Evolutionary conservation across 1,284 basidiomycete species (phyloP).

Genomic region (Waitea zeae): DNA sequence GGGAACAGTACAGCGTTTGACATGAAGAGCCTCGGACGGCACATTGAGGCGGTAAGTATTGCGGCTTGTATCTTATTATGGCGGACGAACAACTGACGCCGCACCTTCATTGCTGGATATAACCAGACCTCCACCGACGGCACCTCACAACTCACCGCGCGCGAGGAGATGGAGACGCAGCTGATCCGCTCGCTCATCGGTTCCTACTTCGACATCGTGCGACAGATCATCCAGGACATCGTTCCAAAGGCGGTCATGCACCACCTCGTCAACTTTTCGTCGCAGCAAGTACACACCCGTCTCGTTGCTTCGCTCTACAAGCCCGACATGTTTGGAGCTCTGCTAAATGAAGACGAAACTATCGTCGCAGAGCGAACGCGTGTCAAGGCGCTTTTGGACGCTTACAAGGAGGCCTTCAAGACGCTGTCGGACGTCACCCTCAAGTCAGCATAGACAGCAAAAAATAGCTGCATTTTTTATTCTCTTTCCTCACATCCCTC

Average conservation of each 20-base stretch:
- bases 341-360: conserved; percentile 93
- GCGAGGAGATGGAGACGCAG: conserved; percentile 93
- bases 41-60: conserved; percentile 75
- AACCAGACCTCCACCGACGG: conserved; percentile 43
- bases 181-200: conserved; percentile 90
- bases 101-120: background rate
- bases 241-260: conserved; percentile 97
- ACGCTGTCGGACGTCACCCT: conserved; percentile 64
- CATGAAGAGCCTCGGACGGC: conserved; percentile 97
- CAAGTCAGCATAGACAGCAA: conserved; percentile 47
- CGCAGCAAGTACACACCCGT: conserved; percentile 91
- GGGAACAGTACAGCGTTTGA: conserved; percentile 82
- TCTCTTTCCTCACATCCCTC: too few relatives aligned
- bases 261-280: conserved; percentile 90
- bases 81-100: background rate
- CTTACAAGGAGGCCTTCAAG: conserved; percentile 95
- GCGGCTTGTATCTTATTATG: conserved; percentile 2
- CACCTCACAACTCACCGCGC: conserved; percentile 38
- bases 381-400: conserved; percentile 89
- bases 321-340: conserved; percentile 78
- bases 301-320: conserved; percentile 89
- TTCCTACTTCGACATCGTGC: conserved; percentile 92
- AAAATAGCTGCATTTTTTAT: too few relatives aligned
- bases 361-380: conserved; percentile 85
- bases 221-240: conserved; percentile 93